Evolutionary conservation across 1,139 yeast species (phyloP).

Genomic region (Hyphopichia khmerensis): DNA sequence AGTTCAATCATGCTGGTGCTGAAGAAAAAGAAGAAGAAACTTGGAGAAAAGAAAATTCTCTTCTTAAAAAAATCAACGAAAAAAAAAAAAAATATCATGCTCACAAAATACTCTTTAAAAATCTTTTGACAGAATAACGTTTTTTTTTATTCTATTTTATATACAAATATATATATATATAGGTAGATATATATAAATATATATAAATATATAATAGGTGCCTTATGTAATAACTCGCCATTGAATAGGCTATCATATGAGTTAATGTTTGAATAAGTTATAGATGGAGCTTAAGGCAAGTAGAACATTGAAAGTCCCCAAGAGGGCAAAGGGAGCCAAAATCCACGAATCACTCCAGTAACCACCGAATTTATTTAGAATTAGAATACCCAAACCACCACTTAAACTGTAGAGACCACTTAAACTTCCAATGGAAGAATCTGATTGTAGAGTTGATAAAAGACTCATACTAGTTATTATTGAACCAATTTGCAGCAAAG

Average conservation of each 20-base stretch:
- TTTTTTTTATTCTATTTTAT: no score
- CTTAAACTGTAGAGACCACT: conserved; percentile 66
- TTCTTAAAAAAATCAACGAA: no score
- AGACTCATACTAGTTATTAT: conserved; percentile 52
- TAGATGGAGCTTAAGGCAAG: conserved; percentile 11
- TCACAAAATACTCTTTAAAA: no score
- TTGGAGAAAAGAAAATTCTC: no score
- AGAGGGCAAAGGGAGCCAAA: conserved; percentile 58
- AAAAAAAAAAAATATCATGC: neutral
- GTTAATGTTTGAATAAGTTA: neutral
- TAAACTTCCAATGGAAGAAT: conserved; percentile 53
- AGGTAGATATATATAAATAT: no score
- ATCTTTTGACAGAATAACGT: no score
- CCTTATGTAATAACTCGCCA: no score
- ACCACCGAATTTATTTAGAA: conserved; percentile 63
- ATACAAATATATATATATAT: no score
- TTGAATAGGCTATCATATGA: no score
- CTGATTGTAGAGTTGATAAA: conserved; percentile 9
- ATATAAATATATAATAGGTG: no score
- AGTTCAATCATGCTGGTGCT: conserved; percentile 33
- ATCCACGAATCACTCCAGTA: conserved; percentile 55
- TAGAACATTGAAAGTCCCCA: conserved; percentile 44
- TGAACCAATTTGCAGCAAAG: conserved; percentile 54
- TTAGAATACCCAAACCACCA: conserved; percentile 69
- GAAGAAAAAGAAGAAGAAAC: no score